Percentiles rank a stretch among this genome's conserved stretches.
These are phyloP conservation scores for Cercospora beticola DNA, from an alignment of 2,329 filamentous ascomycete genomes.

Conservation along the genomic window DNA sequence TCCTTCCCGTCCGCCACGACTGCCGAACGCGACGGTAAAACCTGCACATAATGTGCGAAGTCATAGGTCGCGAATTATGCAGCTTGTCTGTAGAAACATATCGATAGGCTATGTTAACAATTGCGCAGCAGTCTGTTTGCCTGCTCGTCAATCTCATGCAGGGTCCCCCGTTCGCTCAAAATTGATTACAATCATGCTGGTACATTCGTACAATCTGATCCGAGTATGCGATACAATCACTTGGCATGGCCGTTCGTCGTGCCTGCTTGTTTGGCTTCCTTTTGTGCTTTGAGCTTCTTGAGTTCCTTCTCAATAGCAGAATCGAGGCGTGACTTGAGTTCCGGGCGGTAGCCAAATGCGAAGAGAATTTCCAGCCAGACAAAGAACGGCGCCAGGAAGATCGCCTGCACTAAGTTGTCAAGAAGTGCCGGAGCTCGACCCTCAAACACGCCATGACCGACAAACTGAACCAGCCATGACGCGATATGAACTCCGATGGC, in stretches of 20 bases:
- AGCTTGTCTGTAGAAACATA: neutral
- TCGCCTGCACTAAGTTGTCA: constrained; percentile 86
- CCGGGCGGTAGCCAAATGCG: constrained; percentile 82
- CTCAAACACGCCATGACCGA: constrained; percentile 89
- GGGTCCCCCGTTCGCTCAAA: neutral
- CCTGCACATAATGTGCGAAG: neutral
- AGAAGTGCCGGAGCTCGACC: constrained; percentile 82
- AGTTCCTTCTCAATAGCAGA: constrained; percentile 74
- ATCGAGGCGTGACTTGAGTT: constrained; percentile 78
- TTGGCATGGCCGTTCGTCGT: constrained; percentile 31
- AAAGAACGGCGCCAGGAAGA: constrained; percentile 92
- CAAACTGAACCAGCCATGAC: constrained; percentile 84
- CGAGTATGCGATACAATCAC: constrained; percentile 9
- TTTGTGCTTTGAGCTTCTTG: constrained; percentile 66
- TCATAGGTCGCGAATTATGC: neutral
- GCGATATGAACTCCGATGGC: constrained; percentile 69
- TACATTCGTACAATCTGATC: neutral
- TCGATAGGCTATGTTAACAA: neutral
- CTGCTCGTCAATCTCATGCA: neutral
- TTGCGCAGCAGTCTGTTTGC: neutral
- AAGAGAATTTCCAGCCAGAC: constrained; percentile 97
- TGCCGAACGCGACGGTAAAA: neutral
- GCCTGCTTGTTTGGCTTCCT: constrained; percentile 45
- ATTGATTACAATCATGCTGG: neutral
- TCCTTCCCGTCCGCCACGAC: neutral